Evolutionary conservation across 495 filamentous ascomycete species (phyloP).

Genomic region (Pseudomonodictys pantanalensis): DNA sequence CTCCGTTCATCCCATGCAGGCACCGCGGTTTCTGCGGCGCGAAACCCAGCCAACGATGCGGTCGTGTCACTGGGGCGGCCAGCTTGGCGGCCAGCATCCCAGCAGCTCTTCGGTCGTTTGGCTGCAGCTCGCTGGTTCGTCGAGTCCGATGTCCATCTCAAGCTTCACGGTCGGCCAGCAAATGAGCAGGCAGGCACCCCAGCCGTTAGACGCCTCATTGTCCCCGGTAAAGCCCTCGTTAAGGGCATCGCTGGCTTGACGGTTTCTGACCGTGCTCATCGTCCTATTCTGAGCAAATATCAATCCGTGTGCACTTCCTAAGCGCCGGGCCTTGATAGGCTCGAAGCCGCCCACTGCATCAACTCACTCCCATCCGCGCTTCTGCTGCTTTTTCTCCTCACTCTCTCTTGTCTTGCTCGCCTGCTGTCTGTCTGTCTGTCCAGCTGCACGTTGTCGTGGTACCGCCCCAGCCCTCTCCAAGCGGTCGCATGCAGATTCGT

Average conservation of each 20-base stretch:
- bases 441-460: constrained; percentile 30
- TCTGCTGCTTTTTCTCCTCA: constrained; percentile 26
- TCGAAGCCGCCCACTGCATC: constrained; percentile 9
- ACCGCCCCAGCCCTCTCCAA: constrained; percentile 23
- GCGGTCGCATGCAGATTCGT: constrained; percentile 36
- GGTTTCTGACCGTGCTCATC: constrained; percentile 3
- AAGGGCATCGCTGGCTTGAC: constrained; percentile 14
- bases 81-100: constrained; percentile 12
- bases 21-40: constrained; percentile 21
- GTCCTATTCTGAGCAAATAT: constrained; percentile 35
- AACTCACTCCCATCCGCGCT: constrained; percentile 12
- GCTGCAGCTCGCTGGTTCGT: constrained; percentile 6
- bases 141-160: constrained; percentile 18
- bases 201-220: constrained; percentile 33
- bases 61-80: constrained; percentile 15
- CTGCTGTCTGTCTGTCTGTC: constrained; percentile 13
- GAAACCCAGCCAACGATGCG: constrained; percentile 22
- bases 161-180: constrained; percentile 19
- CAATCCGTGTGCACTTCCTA: constrained; percentile 29
- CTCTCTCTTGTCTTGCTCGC: constrained; percentile 8
- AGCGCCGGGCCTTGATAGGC: constrained; percentile 33
- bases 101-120: neutral
- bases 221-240: constrained; percentile 24
- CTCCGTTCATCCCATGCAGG: constrained; percentile 19
- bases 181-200: constrained; percentile 13